A percentile compares a stretch with the other conserved stretches of the same genome.
phyloP scores from a whole-genome alignment of 371 early-diverging fungal genomes.

The Rhizomucor pusillus region DNA sequence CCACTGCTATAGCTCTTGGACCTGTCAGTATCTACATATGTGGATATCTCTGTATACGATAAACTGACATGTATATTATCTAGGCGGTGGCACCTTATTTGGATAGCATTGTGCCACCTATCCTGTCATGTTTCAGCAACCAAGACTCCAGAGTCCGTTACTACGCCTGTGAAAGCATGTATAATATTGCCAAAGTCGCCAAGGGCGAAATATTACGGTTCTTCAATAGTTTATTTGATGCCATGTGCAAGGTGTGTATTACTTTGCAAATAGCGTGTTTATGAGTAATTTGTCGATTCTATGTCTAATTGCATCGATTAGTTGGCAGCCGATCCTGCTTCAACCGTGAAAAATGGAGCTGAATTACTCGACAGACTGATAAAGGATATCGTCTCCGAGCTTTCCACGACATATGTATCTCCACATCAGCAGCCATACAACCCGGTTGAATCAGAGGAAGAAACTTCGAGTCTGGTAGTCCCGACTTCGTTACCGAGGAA shows the following conservation, averaged over 20 bases:
- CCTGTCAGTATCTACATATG: constrained; percentile 37
- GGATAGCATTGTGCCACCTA: constrained; percentile 84
- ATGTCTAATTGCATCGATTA: constrained; percentile 13
- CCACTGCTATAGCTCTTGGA: constrained; percentile 83
- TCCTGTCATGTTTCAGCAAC: constrained; percentile 82
- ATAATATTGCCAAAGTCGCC: constrained; percentile 94
- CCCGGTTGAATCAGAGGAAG: constrained; percentile 21
- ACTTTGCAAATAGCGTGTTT: neutral
- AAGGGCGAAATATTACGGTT: constrained; percentile 76
- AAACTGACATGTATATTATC: neutral
- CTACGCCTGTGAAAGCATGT: constrained; percentile 94
- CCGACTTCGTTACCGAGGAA: constrained; percentile 27
- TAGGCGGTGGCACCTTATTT: constrained; percentile 67
- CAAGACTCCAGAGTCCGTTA: constrained; percentile 89
- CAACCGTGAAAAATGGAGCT: constrained; percentile 84
- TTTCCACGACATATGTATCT: constrained; percentile 65
- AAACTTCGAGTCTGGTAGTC: constrained; percentile 10
- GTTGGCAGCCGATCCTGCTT: constrained; percentile 81
- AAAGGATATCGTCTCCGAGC: constrained; percentile 91
- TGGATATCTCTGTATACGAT: neutral
- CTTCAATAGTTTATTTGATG: constrained; percentile 94
- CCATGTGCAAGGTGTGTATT: constrained; percentile 72
- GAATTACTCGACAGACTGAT: constrained; percentile 85
- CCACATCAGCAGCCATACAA: constrained; percentile 29
- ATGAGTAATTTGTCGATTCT: neutral